Conservation (phyloP, 179 eudicot species). For the Spergularia azorica region DNA sequence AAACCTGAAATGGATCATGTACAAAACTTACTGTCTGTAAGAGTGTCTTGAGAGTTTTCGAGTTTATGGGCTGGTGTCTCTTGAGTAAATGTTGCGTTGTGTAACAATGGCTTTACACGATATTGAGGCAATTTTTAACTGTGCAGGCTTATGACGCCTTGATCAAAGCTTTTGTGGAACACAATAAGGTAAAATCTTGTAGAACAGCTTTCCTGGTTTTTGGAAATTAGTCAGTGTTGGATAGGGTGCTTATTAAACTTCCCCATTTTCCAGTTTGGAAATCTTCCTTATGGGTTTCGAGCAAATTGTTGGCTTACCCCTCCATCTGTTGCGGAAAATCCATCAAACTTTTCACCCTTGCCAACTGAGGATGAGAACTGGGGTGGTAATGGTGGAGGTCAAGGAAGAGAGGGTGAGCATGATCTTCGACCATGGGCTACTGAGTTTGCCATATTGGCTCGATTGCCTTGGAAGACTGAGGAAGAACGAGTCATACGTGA, state of each 20-base stretch:
- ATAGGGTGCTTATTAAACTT: constrained; percentile 6
- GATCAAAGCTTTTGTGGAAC: constrained; percentile 89
- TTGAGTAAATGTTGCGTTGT: neutral
- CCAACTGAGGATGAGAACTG: constrained; percentile 90
- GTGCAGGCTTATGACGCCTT: constrained; percentile 87
- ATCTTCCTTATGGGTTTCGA: constrained; percentile 96
- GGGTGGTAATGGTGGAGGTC: constrained; percentile 98
- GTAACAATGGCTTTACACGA: too few relatives aligned
- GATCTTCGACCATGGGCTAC: constrained; percentile 93
- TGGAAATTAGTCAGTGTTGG: neutral
- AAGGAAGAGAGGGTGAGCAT: constrained; percentile 69
- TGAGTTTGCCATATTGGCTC: constrained; percentile 76
- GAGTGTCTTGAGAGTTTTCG: neutral
- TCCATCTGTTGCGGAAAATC: constrained; percentile 64
- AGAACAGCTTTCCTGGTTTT: neutral
- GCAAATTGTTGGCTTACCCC: constrained; percentile 96
- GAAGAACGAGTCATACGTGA: constrained; percentile 90
- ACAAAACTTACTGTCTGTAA: neutral
- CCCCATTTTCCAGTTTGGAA: constrained; percentile 69
- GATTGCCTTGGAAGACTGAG: constrained; percentile 87
- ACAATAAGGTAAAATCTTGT: constrained; percentile 69
- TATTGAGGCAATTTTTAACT: neutral
- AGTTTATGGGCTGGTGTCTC: neutral
- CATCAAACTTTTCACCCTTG: constrained; percentile 58
- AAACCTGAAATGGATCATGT: neutral